phyloP scores from a whole-genome alignment of 805 yeast genomes.

The Cyberlindnera suaveolens region DNA sequence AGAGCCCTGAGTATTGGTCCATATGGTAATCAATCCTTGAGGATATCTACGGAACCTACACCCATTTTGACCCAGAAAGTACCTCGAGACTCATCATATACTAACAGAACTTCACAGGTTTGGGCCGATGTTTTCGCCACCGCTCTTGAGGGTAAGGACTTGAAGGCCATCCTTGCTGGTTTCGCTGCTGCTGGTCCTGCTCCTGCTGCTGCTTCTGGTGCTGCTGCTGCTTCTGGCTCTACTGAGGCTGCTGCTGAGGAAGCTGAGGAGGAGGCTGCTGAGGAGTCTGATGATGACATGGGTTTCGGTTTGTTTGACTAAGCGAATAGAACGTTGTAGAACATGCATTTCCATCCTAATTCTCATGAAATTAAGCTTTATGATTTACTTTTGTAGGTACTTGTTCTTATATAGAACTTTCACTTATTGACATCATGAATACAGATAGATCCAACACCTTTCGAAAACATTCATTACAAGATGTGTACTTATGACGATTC shows the following conservation, averaged over 20 bases:
- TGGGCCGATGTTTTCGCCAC: conserved; percentile 81
- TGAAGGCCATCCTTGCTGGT: conserved; percentile 60
- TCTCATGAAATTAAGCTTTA: too few species aligned
- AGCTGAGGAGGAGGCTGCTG: conserved; percentile 52
- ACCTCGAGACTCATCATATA: not conserved
- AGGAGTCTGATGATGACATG: conserved; percentile 79
- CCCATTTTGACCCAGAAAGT: not conserved
- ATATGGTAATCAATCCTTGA: too few species aligned
- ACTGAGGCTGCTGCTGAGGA: conserved; percentile 53
- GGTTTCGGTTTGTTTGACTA: conserved; percentile 90
- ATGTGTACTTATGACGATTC: too few species aligned
- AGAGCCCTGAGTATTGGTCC: too few species aligned
- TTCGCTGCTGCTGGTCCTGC: conserved; percentile 46
- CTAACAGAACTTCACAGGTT: conserved; percentile 32
- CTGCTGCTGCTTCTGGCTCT: conserved; percentile 39
- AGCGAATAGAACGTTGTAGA: conserved; percentile 11
- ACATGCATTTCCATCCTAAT: too few species aligned
- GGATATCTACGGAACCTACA: not conserved
- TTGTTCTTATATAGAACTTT: too few species aligned
- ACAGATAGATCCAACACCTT: too few species aligned
- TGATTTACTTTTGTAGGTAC: too few species aligned
- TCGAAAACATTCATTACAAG: too few species aligned
- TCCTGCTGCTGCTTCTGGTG: conserved; percentile 43
- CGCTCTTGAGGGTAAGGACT: conserved; percentile 76
- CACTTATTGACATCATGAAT: too few species aligned